phyloP scores from a whole-genome alignment of 768 basidiomycete species.

The Panaeolus cyanescens region DNA sequence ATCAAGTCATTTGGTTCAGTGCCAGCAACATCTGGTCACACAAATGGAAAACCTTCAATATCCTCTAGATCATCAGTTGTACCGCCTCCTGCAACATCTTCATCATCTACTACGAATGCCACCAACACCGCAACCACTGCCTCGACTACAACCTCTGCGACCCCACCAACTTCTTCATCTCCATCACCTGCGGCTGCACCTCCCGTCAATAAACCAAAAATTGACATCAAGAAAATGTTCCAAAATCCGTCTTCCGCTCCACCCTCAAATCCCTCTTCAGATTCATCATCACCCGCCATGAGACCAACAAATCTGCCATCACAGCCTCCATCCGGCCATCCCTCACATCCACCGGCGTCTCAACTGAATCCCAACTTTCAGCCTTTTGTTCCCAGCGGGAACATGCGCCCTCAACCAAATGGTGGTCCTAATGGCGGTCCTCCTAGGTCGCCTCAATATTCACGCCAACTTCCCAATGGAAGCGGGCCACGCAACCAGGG shows the following conservation, averaged over 20 bases:
- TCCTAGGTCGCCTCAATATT: conserved; percentile 69
- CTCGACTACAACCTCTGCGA: conserved; percentile 28
- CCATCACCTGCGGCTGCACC: conserved; percentile 34
- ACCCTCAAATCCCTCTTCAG: conserved; percentile 52
- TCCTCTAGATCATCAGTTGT: conserved; percentile 38
- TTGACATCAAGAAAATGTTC: conserved; percentile 65
- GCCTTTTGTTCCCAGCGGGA: conserved; percentile 47
- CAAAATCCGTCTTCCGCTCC: conserved; percentile 55
- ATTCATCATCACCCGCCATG: conserved; percentile 59
- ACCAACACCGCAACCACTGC: conserved; percentile 10
- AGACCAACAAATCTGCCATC: conserved; percentile 56
- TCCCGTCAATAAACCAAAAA: conserved; percentile 40
- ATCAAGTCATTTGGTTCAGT: conserved; percentile 86
- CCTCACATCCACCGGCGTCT: conserved; percentile 38
- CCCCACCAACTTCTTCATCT: conserved; percentile 35
- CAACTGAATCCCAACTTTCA: conserved; percentile 48
- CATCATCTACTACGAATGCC: conserved; percentile 38
- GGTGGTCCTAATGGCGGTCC: conserved; percentile 47
- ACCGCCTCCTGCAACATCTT: conserved; percentile 29
- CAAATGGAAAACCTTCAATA: conserved; percentile 64
- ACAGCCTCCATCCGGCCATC: conserved; percentile 38
- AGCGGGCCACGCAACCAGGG: conserved; percentile 54
- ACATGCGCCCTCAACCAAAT: conserved; percentile 48
- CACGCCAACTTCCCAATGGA: conserved; percentile 66
- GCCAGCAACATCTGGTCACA: conserved; percentile 54